Evolutionary conservation across 352 stramenopile genomes (phyloP).

Genomic region (Phytophthora hibernalis): DNA sequence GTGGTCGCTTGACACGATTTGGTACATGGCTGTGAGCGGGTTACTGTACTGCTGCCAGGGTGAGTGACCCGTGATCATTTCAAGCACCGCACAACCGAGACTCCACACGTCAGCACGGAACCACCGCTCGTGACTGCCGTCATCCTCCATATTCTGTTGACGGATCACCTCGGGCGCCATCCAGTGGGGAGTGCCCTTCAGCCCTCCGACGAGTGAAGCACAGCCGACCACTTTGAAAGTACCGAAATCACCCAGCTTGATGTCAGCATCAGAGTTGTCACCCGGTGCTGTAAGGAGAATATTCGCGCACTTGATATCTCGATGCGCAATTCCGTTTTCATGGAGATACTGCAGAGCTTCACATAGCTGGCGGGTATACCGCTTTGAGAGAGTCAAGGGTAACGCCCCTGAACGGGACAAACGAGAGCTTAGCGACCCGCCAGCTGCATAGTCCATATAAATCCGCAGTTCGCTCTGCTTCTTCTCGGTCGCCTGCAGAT

Average conservation of each 20-base stretch:
- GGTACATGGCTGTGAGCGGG: slow-evolving; percentile 92
- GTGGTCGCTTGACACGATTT: slow-evolving; percentile 81
- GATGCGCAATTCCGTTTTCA: slow-evolving; percentile 87
- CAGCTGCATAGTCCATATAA: slow-evolving; percentile 90
- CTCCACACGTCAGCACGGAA: slow-evolving; percentile 94
- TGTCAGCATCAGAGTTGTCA: slow-evolving; percentile 24
- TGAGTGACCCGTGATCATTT: slow-evolving; percentile 93
- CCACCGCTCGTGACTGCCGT: slow-evolving; percentile 63
- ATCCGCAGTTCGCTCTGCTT: slow-evolving; percentile 72
- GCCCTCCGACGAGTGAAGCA: slow-evolving; percentile 68
- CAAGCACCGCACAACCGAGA: slow-evolving; percentile 91
- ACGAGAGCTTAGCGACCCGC: slow-evolving; percentile 71
- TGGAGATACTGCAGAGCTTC: slow-evolving; percentile 89
- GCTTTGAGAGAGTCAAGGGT: slow-evolving; percentile 45
- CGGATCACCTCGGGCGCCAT: slow-evolving; percentile 93
- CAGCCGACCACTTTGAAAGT: slow-evolving; percentile 78
- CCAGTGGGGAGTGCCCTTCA: slow-evolving; percentile 93
- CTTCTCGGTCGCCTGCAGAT: slow-evolving; percentile 70
- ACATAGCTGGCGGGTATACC: slow-evolving; percentile 88
- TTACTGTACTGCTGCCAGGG: slow-evolving; percentile 92
- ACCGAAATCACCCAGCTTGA: slow-evolving; percentile 86
- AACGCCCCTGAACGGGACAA: slow-evolving; percentile 64
- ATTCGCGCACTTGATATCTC: slow-evolving; percentile 90
- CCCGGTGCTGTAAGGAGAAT: slow-evolving; percentile 54
- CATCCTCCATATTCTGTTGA: slow-evolving; percentile 20